Base-by-base conservation (phyloP, 306 rosid species). In the Sicyos edulis region DNA sequence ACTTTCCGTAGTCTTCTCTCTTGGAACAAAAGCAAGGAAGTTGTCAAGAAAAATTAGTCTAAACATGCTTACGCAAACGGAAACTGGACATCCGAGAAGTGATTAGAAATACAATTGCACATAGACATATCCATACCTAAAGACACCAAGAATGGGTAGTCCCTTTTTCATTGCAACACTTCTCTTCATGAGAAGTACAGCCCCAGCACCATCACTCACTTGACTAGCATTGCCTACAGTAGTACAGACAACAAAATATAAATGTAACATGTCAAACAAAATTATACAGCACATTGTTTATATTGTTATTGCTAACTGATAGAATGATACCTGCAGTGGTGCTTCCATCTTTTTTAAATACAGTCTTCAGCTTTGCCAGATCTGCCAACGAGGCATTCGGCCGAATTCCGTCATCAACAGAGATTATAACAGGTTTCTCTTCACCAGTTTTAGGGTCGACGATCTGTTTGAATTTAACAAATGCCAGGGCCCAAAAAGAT, bases 171-270 rank as follows among this genome's bases (percentile, higher is more conserved):
- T 16, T 0, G 96, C 98, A 66, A 83, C 65, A 75, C 97, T 90
- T 82, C 98, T 88, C 86, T 90, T 93, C 99, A 86, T 90, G 65
- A 93, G 83, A 49, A 93, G 89, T 77, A 93, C 97, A 82, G 97
- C 96, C 57, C 89, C 96, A 70, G 96, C 99, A 79, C 99, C 99
- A 79, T 93, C 97, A 78, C 86, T 93, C 62, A 90, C 96, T 88
- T 93, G 98, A 81, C 98, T 93, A 74, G 98, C 89, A 79, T 93
- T 93, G 78, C 98, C 98, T 93, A 45, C 17, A 49, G 57, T 47
- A 67, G 40, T 14, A 50, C 2, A 78, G 54, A 24, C 57, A 83
- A 58, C 79, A 65, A 62, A 74, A 57, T 14, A 57, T 20, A 44
- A 58, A 22, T 16, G 32, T 16, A 59, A 22, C 40, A 24, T 22